Percentiles rank a stretch among this genome's conserved stretches.
Evolutionary conservation across 208 protist species (phyloP).

Genomic region (Angomonas ambiguus): DNA sequence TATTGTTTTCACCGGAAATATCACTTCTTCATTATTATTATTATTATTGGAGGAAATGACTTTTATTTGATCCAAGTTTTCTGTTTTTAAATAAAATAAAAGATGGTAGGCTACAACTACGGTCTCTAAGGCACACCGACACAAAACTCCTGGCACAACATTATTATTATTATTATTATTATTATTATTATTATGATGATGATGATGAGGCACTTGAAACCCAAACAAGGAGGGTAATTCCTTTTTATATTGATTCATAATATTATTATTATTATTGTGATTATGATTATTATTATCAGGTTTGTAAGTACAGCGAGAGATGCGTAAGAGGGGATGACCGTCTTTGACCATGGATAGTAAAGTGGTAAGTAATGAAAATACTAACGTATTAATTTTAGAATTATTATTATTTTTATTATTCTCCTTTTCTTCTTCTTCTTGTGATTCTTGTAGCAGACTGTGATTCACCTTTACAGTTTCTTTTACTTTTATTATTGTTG

Average conservation of each 20-base stretch:
- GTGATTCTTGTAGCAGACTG: too few species aligned
- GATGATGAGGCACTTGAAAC: not conserved
- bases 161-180: not conserved
- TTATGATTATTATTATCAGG: not conserved
- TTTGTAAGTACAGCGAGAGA: too few species aligned
- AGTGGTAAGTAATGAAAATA: not conserved
- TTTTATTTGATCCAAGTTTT: not conserved
- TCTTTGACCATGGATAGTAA: not conserved
- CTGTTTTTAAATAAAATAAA: constrained; percentile 46
- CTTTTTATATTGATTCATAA: not conserved
- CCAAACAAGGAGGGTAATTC: constrained; percentile 4
- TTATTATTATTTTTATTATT: constrained; percentile 12
- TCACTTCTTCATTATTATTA: not conserved
- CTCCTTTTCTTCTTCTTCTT: not conserved
- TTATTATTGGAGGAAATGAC: not conserved
- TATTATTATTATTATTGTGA: constrained; percentile 3
- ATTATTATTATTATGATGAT: not conserved
- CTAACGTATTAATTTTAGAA: not conserved
- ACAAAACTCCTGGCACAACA: constrained; percentile 36
- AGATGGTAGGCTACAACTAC: constrained; percentile 42
- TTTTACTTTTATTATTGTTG: too few species aligned
- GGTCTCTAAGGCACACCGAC: constrained; percentile 31
- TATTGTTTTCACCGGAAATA: not conserved
- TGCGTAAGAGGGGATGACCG: not conserved
- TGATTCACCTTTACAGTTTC: too few species aligned